Conservation (phyloP, 2,329 filamentous ascomycete genomes). For the Aspergillus alliaceus region DNA sequence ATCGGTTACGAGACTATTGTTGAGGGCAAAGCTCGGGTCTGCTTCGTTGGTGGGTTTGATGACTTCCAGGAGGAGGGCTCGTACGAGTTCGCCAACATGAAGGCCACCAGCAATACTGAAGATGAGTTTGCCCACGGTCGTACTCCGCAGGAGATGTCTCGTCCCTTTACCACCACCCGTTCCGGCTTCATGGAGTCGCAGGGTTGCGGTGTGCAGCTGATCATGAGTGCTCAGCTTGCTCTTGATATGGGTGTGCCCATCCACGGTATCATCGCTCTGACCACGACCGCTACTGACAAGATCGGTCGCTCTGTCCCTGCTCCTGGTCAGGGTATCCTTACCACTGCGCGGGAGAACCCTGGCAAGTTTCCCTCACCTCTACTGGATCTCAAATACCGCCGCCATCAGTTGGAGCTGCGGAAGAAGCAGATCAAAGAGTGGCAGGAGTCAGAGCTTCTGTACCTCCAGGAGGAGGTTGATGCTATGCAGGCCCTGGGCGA, state of each 20-base stretch:
- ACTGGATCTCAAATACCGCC: conserved; percentile 95
- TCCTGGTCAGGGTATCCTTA: conserved; percentile 94
- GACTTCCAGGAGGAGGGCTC: conserved; percentile 99
- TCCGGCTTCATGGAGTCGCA: conserved; percentile 99
- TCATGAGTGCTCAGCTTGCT: conserved; percentile 95
- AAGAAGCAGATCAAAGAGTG: conserved; percentile 93
- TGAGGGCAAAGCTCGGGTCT: conserved; percentile 95
- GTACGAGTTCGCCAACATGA: conserved; percentile 99
- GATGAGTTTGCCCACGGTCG: conserved; percentile 95
- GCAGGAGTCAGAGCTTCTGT: conserved; percentile 93
- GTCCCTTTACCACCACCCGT: conserved; percentile 92
- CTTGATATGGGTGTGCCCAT: conserved; percentile 99
- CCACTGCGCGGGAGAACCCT: conserved; percentile 84
- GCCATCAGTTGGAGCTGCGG: conserved; percentile 88
- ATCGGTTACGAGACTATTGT: conserved; percentile 98
- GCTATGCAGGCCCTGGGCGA: conserved; percentile 81
- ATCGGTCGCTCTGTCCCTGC: conserved; percentile 96
- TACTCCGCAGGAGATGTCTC: conserved; percentile 95
- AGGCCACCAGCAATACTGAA: conserved; percentile 96
- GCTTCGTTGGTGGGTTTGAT: conserved; percentile 97
- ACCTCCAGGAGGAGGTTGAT: conserved; percentile 85
- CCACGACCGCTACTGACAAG: conserved; percentile 96
- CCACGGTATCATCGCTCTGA: conserved; percentile 89
- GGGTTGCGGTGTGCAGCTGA: conserved; percentile 95
- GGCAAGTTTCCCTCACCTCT: conserved; percentile 94